phyloP scores from a whole-genome alignment of 805 yeast species.

The Dipodascopsis uninucleata region DNA sequence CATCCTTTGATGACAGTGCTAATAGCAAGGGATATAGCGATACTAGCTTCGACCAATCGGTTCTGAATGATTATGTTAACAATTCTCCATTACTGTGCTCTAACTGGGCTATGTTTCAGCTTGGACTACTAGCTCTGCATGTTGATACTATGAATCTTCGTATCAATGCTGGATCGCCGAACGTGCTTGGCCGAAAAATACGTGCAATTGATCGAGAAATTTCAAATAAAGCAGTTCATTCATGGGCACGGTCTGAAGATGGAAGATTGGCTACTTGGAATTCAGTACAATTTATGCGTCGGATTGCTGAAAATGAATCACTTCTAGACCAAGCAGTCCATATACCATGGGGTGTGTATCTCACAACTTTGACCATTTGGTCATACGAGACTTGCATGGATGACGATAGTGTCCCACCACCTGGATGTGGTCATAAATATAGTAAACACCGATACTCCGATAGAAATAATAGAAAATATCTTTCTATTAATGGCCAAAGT shows the following conservation, averaged over 20 bases:
- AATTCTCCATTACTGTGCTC: slow-evolving; percentile 30
- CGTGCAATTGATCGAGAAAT: slow-evolving; percentile 25
- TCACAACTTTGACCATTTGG: slow-evolving; percentile 33
- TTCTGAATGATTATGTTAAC: slow-evolving; percentile 28
- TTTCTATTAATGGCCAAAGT: slow-evolving; percentile 13
- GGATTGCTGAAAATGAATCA: slow-evolving; percentile 27
- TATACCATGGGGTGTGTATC: slow-evolving; percentile 34
- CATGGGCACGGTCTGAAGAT: slow-evolving; percentile 32
- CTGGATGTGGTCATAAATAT: background rate
- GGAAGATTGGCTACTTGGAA: slow-evolving; percentile 34
- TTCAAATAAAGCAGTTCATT: slow-evolving; percentile 27
- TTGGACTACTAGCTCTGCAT: slow-evolving; percentile 31
- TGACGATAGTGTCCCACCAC: slow-evolving; percentile 8
- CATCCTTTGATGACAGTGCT: slow-evolving; percentile 6
- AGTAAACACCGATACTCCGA: too few species aligned
- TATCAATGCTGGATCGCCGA: slow-evolving; percentile 31
- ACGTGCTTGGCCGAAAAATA: slow-evolving; percentile 28
- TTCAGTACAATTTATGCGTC: slow-evolving; percentile 31
- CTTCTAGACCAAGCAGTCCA: slow-evolving; percentile 32
- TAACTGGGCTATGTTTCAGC: slow-evolving; percentile 33
- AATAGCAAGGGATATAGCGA: slow-evolving; percentile 2
- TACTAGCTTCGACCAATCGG: slow-evolving; percentile 9
- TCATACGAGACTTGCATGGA: slow-evolving; percentile 30
- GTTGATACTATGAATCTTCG: slow-evolving; percentile 32
- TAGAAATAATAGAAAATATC: slow-evolving; percentile 11